Conservation (phyloP, 345 rosid species). For the Eutrema yunnanense region DNA sequence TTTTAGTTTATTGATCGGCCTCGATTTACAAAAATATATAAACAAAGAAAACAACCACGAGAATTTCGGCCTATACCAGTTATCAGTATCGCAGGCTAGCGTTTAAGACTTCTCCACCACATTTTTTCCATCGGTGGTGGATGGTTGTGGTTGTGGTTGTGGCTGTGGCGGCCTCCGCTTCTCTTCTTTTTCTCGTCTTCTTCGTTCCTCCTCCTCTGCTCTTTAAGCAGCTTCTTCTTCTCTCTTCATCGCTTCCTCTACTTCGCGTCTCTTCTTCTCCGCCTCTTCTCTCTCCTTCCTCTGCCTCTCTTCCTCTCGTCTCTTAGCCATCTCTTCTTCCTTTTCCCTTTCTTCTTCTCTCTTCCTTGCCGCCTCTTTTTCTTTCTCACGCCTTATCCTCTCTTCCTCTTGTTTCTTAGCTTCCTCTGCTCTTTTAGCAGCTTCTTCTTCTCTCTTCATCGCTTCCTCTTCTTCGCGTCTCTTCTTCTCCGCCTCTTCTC, state of each 20-base stretch:
- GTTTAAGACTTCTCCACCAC: neutral
- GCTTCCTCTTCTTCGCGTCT: neutral
- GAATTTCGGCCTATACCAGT: neutral
- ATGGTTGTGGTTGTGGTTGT: slow-evolving; percentile 14
- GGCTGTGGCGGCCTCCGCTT: slow-evolving; percentile 9
- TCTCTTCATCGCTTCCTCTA: slow-evolving; percentile 1
- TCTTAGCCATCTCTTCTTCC: neutral
- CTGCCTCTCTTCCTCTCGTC: neutral
- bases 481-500: neutral
- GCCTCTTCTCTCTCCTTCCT: neutral
- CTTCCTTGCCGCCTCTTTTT: neutral
- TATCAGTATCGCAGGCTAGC: neutral
- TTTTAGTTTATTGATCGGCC: neutral
- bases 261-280: neutral
- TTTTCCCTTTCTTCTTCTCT: neutral
- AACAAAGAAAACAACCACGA: neutral
- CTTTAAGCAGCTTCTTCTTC: slow-evolving; percentile 9
- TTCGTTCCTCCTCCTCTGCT: slow-evolving; percentile 15
- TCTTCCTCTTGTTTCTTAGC: neutral
- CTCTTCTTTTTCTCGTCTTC: slow-evolving; percentile 5
- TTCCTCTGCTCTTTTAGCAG: neutral
- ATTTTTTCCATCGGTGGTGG: neutral
- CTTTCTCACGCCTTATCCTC: neutral
- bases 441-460: slow-evolving; percentile 7
- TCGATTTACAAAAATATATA: neutral